Percentiles rank a stretch among this genome's conserved stretches.
These are phyloP conservation scores for Spiromastix sp. DNA, from an alignment of 2,329 filamentous ascomycete genomes.

Conservation along the genomic window DNA sequence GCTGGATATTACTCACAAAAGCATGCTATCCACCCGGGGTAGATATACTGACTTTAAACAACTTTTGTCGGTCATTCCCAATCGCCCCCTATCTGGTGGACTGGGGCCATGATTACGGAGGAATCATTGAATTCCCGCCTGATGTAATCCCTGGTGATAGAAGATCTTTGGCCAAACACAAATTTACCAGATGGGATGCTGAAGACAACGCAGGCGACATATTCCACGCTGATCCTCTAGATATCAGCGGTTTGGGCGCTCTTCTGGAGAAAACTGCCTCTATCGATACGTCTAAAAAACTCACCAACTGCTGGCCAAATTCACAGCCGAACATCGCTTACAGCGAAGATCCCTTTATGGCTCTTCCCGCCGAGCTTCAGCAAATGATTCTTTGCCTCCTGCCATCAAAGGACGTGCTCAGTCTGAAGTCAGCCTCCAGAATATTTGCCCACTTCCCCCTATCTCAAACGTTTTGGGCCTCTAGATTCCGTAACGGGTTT, in stretches of 20 bases:
- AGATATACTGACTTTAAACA: conserved; percentile 1
- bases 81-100: too few species aligned
- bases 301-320: neutral
- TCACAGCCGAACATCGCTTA: neutral
- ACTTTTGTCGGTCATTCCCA: conserved; percentile 1
- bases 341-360: neutral
- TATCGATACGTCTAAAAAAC: neutral
- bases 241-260: neutral
- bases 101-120: conserved; percentile 4
- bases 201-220: neutral
- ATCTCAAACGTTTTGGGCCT: neutral
- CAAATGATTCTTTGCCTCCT: conserved; percentile 1
- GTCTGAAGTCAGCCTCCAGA: neutral
- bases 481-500: neutral
- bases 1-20: conserved; percentile 1
- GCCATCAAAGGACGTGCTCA: neutral
- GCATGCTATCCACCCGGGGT: neutral
- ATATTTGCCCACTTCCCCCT: neutral
- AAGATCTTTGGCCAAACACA: neutral
- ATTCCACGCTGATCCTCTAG: neutral
- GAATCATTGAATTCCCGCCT: neutral
- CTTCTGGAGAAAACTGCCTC: neutral
- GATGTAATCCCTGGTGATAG: neutral
- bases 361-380: neutral
- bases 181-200: neutral